A percentile compares a stretch with the other conserved stretches of the same genome.
Evolutionary conservation across 148 eudicot genomes (phyloP).

Genomic region (Vaccinium myrtillus): DNA sequence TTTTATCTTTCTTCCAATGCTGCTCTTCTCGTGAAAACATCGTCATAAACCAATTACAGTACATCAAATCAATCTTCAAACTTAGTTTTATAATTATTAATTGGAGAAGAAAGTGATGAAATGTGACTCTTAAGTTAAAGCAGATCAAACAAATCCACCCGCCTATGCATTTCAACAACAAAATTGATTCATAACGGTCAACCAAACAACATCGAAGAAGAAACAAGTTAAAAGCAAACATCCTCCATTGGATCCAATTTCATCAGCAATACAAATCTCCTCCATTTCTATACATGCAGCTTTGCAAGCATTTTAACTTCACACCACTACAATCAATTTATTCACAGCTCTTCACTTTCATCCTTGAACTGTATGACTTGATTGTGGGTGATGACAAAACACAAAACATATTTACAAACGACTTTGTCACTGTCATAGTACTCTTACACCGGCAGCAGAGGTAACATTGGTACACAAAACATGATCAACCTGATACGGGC

Average conservation of each 20-base stretch:
- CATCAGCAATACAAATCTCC: not conserved
- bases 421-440: constrained; percentile 11
- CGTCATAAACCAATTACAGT: not conserved
- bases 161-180: not conserved
- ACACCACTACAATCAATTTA: constrained; percentile 17
- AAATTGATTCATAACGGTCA: not conserved
- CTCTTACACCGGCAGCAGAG: constrained; percentile 6
- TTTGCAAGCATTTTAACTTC: not conserved
- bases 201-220: not conserved
- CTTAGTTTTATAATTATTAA: not conserved
- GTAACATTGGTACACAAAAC: not conserved
- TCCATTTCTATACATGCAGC: not conserved
- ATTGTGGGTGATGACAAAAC: constrained; percentile 14
- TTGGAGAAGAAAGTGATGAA: not conserved
- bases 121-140: not conserved
- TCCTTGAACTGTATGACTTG: constrained; percentile 6
- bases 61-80: not conserved
- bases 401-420: constrained; percentile 22
- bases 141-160: not conserved
- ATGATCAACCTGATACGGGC: not conserved
- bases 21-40: not conserved
- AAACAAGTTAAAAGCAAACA: not conserved
- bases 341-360: constrained; percentile 7
- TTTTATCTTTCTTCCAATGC: no score
- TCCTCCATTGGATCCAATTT: not conserved